Evolutionary conservation across 768 basidiomycete species (phyloP).

Genomic region (Boletellus ananas): DNA sequence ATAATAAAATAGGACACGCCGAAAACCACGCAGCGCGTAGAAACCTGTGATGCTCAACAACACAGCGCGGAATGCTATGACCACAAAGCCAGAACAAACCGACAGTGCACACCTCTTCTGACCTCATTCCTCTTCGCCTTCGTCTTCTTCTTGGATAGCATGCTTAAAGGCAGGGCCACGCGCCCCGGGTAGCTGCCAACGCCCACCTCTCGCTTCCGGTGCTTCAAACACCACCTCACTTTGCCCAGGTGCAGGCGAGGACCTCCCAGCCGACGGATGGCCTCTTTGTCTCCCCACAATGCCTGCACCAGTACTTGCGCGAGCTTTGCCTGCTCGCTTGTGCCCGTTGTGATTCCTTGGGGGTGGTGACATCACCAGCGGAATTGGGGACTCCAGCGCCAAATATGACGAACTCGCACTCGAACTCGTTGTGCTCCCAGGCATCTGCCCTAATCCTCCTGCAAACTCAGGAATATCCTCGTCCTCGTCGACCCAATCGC

Average conservation of each 20-base stretch:
- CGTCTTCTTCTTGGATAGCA: constrained; percentile 82
- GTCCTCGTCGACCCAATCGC: constrained; percentile 87
- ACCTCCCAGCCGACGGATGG: constrained; percentile 58
- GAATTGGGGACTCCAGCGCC: constrained; percentile 37
- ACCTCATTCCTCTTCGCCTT: constrained; percentile 66
- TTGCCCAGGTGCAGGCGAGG: constrained; percentile 52
- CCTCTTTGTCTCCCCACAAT: constrained; percentile 41
- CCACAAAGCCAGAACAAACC: constrained; percentile 4
- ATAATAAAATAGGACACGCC: constrained; percentile 3
- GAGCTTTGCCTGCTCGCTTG: constrained; percentile 33
- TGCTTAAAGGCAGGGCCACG: constrained; percentile 69
- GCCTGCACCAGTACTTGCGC: constrained; percentile 22
- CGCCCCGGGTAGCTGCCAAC: constrained; percentile 66
- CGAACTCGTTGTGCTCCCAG: constrained; percentile 25
- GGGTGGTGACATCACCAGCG: constrained; percentile 44
- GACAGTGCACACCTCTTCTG: constrained; percentile 6
- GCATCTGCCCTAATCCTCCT: constrained; percentile 70
- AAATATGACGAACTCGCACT: constrained; percentile 23
- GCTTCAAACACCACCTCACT: constrained; percentile 45
- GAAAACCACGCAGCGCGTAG: constrained; percentile 2
- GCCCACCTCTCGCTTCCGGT: constrained; percentile 48
- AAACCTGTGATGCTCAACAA: constrained; percentile 10
- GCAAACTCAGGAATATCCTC: constrained; percentile 70
- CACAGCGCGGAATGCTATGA: constrained; percentile 7
- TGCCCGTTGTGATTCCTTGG: constrained; percentile 44